Percentiles rank a stretch among this genome's conserved stretches.
Conservation (phyloP, 1,284 basidiomycete species). For the Leccinum angustisporum region DNA sequence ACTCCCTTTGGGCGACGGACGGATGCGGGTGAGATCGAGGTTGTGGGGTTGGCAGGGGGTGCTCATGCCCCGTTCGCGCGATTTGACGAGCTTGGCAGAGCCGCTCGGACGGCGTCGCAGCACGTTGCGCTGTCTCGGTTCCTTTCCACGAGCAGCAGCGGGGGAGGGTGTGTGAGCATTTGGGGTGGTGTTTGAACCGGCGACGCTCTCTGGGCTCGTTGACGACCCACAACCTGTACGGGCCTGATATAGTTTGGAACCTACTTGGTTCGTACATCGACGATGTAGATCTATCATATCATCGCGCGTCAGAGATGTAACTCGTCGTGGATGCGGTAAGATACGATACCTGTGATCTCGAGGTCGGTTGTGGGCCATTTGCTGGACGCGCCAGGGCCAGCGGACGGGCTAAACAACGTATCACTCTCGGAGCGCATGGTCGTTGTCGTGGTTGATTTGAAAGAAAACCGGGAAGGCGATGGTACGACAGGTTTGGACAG, state of each 20-base stretch:
- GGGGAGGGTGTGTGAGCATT: conserved; percentile 1
- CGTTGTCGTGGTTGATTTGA: conserved; percentile 13
- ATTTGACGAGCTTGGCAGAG: conserved; percentile 31
- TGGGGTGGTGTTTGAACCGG: not conserved
- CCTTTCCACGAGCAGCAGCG: conserved; percentile 11
- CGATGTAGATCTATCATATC: conserved; percentile 16
- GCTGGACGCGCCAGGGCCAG: not conserved
- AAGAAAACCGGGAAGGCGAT: conserved; percentile 26
- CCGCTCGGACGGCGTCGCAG: conserved; percentile 45
- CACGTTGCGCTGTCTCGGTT: conserved; percentile 42
- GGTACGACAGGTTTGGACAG: conserved; percentile 19
- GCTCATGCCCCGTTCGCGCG: conserved; percentile 16
- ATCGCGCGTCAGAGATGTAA: not conserved
- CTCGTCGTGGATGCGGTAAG: conserved; percentile 3
- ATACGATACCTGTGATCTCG: conserved; percentile 19
- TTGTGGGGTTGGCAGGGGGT: conserved; percentile 2
- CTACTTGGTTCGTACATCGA: conserved; percentile 21
- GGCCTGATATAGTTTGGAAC: conserved; percentile 5
- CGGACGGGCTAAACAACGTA: conserved; percentile 14
- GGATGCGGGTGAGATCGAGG: not conserved
- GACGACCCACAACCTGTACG: not conserved
- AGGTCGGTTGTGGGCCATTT: conserved; percentile 23
- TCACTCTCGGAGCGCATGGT: conserved; percentile 15
- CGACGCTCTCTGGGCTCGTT: conserved; percentile 16
- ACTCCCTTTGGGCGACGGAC: not conserved